Conservation (phyloP, 106 monocot species). For the Dendrobium nobile region DNA sequence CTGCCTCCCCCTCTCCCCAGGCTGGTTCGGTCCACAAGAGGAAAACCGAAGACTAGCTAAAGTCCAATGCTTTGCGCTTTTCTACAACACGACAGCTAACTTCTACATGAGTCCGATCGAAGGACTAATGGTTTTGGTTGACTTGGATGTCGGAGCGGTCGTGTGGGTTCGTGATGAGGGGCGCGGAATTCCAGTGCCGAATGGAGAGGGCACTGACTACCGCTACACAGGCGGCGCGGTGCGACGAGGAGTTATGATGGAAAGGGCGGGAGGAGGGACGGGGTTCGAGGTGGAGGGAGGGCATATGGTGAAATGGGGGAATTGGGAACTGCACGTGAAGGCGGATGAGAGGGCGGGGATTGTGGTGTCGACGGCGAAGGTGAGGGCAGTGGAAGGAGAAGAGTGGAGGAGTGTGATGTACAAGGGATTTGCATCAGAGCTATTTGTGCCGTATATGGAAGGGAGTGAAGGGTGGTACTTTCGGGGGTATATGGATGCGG, state of each 20-base stretch:
- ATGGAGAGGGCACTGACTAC: slow-evolving; percentile 51
- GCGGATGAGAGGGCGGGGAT: slow-evolving; percentile 59
- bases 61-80: slow-evolving; percentile 56
- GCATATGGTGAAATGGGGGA: slow-evolving; percentile 49
- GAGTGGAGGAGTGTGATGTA: slow-evolving; percentile 54
- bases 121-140: slow-evolving; percentile 61
- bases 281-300: slow-evolving; percentile 37
- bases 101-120: slow-evolving; percentile 89
- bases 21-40: slow-evolving; percentile 58
- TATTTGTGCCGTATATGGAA: slow-evolving; percentile 81
- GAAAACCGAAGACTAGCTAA: slow-evolving; percentile 42
- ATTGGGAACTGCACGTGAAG: slow-evolving; percentile 71
- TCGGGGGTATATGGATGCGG: slow-evolving; percentile 82
- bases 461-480: slow-evolving; percentile 69
- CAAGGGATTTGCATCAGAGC: slow-evolving; percentile 55
- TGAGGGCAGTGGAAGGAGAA: slow-evolving; percentile 23
- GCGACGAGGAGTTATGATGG: slow-evolving; percentile 37
- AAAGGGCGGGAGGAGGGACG: slow-evolving; percentile 41
- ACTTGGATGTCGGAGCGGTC: slow-evolving; percentile 51
- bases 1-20: slow-evolving; percentile 52
- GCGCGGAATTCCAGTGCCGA: slow-evolving; percentile 42
- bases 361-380: slow-evolving; percentile 37
- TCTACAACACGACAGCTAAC: slow-evolving; percentile 44
- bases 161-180: slow-evolving; percentile 30
- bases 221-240: slow-evolving; percentile 16